Evolutionary conservation across 768 basidiomycete genomes (phyloP), one percentile per base, ranked within the genome.

Genomic region (Xerocomellus intermedius): DNA sequence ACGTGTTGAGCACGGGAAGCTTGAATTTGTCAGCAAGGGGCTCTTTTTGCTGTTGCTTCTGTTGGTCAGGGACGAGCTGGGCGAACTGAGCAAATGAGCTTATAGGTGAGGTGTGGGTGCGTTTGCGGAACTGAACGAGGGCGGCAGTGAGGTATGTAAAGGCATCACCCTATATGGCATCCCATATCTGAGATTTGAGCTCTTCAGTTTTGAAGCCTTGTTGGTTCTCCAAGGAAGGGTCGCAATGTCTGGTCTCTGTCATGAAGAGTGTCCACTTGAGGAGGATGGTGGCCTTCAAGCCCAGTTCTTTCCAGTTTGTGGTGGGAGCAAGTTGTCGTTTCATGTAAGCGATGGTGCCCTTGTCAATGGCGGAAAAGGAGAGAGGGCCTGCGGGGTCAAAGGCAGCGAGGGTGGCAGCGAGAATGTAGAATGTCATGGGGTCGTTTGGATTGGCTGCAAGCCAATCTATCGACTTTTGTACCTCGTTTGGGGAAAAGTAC

Each of bases 261-360:
- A 93, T 75, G 69, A 92, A 91, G 54, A 95, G 77, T 0, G 92
- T 88, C 91, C 92, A 95, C 65, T 91, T 91, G 37, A 97, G 78
- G n/a, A 88, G 71, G 6, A 94, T 64, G 2, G 81, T 78, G 0
- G 91, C 86, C 64, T 87, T 89, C 16, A 96, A 71, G 2, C 84
- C 84, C 2, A 78, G 72, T 19, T 87, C 85, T 50, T 79, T 86
- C 91, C 91, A 94, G 16, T 77, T 71, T 2, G 80, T 71, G 3
- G 77, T 61, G 9, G 79, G 64, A 14, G 77, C 73, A 8, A 89
- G 71, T 55, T 82, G 82, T 51, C 74, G 81, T 19, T 76, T 82
- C 86, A 91, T 85, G 54, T 76, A 83, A 0, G 76, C 58, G 43
- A 87, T 75, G 28, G 81, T 73, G 5, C 71, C 62, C 22, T 64